Percentiles rank a stretch among this genome's conserved stretches.
Conservation (phyloP, 2,329 filamentous ascomycete genomes). For the Colletotrichum sp. region DNA sequence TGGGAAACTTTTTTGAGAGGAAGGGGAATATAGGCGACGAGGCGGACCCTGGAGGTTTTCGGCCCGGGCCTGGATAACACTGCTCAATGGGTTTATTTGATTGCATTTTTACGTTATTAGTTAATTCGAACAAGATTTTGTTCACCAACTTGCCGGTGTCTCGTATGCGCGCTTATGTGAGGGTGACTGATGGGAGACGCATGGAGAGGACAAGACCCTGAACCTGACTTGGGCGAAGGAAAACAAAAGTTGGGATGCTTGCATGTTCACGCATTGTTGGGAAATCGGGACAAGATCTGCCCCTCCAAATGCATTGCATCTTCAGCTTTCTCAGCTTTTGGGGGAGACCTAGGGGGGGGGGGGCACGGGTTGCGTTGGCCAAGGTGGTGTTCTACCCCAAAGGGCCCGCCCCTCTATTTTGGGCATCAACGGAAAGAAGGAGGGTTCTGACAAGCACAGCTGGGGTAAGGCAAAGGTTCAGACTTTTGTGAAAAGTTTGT, state of each 20-base stretch:
- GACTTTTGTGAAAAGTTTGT: neutral
- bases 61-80: constrained; percentile 36
- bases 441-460: neutral
- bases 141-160: neutral
- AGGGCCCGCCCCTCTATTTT: neutral
- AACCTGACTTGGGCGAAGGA: neutral
- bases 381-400: neutral
- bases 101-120: constrained; percentile 41
- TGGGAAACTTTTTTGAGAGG: constrained; percentile 30
- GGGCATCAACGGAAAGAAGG: neutral
- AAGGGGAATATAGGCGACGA: constrained; percentile 4
- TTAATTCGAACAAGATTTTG: constrained; percentile 41
- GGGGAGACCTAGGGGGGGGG: neutral
- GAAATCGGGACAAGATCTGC: neutral
- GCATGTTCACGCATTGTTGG: neutral
- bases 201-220: neutral
- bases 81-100: constrained; percentile 41
- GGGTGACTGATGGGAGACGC: neutral
- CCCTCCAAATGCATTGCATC: neutral
- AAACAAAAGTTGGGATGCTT: neutral
- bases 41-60: constrained; percentile 29
- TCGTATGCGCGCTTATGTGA: neutral
- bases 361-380: neutral
- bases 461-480: neutral
- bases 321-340: neutral